Evolutionary conservation across 2,329 filamentous ascomycete genomes (phyloP).

Genomic region (Pseudogymnoascus sp.): DNA sequence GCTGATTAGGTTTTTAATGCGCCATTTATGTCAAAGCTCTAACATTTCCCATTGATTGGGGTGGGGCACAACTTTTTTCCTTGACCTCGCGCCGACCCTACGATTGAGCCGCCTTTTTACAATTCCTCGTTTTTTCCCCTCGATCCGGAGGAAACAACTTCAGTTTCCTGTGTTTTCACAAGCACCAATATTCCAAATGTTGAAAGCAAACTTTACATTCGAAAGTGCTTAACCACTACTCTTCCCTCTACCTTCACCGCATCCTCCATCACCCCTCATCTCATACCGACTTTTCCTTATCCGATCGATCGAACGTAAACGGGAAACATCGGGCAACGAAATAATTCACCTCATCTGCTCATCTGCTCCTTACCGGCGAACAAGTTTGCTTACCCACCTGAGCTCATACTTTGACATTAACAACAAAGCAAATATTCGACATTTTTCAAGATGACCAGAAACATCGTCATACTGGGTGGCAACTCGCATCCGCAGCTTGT

Average conservation of each 20-base stretch:
- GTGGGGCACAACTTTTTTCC: conserved; percentile 10
- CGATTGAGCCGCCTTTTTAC: conserved; percentile 4
- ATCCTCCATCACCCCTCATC: conserved; percentile 1
- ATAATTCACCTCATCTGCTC: neutral
- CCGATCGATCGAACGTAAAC: conserved; percentile 4
- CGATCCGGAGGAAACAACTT: neutral
- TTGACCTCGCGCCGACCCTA: conserved; percentile 9
- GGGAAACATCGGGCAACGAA: conserved; percentile 7
- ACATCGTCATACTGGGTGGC: conserved; percentile 87
- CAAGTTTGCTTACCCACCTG: neutral
- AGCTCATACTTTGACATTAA: neutral
- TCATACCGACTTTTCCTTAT: conserved; percentile 7
- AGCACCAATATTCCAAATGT: conserved; percentile 11
- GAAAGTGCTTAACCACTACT: conserved; percentile 13
- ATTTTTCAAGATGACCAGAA: conserved; percentile 65
- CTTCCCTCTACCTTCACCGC: conserved; percentile 2
- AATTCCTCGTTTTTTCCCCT: conserved; percentile 10
- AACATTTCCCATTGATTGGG: conserved; percentile 5
- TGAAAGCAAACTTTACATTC: conserved; percentile 10
- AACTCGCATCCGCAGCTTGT: conserved; percentile 86
- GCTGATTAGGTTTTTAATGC: conserved; percentile 10
- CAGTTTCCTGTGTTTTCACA: conserved; percentile 6
- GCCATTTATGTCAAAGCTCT: conserved; percentile 10
- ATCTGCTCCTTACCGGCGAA: neutral
- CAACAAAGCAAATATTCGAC: neutral